A percentile compares a stretch with the other conserved stretches of the same genome.
Conservation (phyloP, 306 rosid genomes). For the Fragaria iinumae region DNA sequence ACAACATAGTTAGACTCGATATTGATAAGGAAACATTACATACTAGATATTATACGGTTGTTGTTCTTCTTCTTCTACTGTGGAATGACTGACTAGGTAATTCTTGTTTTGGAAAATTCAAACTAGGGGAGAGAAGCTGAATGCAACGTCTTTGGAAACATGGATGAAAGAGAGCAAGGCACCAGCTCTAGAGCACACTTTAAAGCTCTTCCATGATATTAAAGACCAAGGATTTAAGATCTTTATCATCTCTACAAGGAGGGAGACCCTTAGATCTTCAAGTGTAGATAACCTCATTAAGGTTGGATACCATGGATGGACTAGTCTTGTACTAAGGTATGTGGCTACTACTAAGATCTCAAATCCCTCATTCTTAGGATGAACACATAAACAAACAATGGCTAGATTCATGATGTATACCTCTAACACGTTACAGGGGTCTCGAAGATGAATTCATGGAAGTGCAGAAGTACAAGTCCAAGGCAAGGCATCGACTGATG, state of each 20-base stretch:
- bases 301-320: conserved; percentile 75
- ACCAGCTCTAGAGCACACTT: conserved; percentile 55
- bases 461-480: conserved; percentile 41
- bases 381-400: background rate
- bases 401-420: background rate
- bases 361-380: conserved; percentile 2
- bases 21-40: background rate
- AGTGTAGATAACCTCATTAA: conserved; percentile 55
- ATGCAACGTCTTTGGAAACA: conserved; percentile 45
- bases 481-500: conserved; percentile 40
- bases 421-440: conserved; percentile 36
- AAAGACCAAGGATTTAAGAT: conserved; percentile 48
- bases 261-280: conserved; percentile 48
- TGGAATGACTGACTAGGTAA: background rate
- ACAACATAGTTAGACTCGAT: background rate
- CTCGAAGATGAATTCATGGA: conserved; percentile 55
- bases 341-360: background rate
- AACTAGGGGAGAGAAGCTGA: conserved; percentile 49
- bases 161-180: conserved; percentile 58
- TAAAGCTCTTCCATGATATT: conserved; percentile 50
- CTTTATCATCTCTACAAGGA: conserved; percentile 56
- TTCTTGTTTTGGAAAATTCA: background rate
- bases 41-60: background rate
- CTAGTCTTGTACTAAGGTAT: conserved; percentile 45
- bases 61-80: background rate